phyloP scores from a whole-genome alignment of 2,329 filamentous ascomycete genomes.

The Raffaelea deltoideospora region DNA sequence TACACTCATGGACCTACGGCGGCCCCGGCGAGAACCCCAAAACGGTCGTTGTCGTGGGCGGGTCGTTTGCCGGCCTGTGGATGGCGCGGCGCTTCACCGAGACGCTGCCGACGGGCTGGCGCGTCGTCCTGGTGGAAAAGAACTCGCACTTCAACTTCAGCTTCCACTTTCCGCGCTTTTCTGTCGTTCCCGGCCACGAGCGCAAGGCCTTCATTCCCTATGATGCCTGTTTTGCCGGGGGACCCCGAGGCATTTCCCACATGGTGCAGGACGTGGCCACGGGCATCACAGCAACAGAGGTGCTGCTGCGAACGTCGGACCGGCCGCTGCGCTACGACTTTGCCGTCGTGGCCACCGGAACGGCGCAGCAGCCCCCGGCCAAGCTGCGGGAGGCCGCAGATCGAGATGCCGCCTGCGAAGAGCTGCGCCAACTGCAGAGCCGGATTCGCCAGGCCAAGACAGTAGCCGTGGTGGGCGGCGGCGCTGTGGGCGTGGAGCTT shows the following conservation, averaged over 20 bases:
- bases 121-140: conserved; percentile 41
- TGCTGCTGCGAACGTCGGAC: conserved; percentile 10
- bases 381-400: conserved; percentile 28
- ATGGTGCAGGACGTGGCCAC: conserved; percentile 22
- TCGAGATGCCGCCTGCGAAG: conserved; percentile 25
- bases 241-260: conserved; percentile 17
- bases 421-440: conserved; percentile 29
- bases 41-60: conserved; percentile 41
- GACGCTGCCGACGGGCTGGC: conserved; percentile 31
- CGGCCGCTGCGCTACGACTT: conserved; percentile 35
- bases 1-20: conserved; percentile 7
- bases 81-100: conserved; percentile 31
- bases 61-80: conserved; percentile 40
- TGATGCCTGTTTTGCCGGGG: conserved; percentile 21
- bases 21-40: conserved; percentile 10
- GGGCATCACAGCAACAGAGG: neutral
- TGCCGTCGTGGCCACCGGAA: conserved; percentile 42
- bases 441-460: conserved; percentile 24
- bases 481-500: conserved; percentile 46
- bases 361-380: conserved; percentile 28
- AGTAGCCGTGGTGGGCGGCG: conserved; percentile 40
- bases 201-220: conserved; percentile 47
- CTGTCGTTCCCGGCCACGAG: conserved; percentile 39
- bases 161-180: conserved; percentile 44
- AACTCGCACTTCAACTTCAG: conserved; percentile 47